Conservation (phyloP, 805 yeast species). For the Saccharomycopsis synnaedendra region DNA sequence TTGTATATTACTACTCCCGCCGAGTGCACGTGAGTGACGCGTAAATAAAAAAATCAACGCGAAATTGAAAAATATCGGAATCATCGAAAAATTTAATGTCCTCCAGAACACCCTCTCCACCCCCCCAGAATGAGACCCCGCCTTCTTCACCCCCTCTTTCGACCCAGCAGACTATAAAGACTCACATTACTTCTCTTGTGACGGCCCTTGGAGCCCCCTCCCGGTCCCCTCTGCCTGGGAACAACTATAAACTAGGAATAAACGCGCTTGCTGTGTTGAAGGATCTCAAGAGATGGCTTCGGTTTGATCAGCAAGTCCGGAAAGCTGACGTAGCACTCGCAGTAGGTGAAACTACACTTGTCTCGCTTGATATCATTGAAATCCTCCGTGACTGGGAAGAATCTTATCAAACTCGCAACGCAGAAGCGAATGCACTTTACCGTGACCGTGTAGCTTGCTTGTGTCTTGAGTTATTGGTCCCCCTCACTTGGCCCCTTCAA, state of each 20-base stretch:
- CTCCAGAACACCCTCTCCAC: too few species aligned
- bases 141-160: too few species aligned
- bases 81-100: too few species aligned
- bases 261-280: constrained; percentile 81
- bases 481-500: constrained; percentile 78
- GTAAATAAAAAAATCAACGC: too few species aligned
- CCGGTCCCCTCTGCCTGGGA: constrained; percentile 37
- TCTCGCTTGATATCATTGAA: constrained; percentile 59
- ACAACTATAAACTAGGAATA: constrained; percentile 62
- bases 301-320: constrained; percentile 60
- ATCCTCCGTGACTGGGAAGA: constrained; percentile 68
- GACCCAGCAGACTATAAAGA: constrained; percentile 34
- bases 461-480: constrained; percentile 68
- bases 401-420: constrained; percentile 21
- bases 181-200: constrained; percentile 71
- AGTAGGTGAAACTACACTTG: constrained; percentile 68
- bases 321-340: constrained; percentile 81
- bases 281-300: constrained; percentile 83
- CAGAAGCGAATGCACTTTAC: constrained; percentile 25
- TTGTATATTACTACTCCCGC: too few species aligned
- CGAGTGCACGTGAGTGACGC: too few species aligned
- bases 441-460: constrained; percentile 58
- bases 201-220: constrained; percentile 91
- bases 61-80: too few species aligned
- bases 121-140: too few species aligned